A percentile compares a stretch with the other conserved stretches of the same genome.
phyloP scores from a whole-genome alignment of 2,329 filamentous ascomycete species.

The Arthrobotrys musiformis region DNA sequence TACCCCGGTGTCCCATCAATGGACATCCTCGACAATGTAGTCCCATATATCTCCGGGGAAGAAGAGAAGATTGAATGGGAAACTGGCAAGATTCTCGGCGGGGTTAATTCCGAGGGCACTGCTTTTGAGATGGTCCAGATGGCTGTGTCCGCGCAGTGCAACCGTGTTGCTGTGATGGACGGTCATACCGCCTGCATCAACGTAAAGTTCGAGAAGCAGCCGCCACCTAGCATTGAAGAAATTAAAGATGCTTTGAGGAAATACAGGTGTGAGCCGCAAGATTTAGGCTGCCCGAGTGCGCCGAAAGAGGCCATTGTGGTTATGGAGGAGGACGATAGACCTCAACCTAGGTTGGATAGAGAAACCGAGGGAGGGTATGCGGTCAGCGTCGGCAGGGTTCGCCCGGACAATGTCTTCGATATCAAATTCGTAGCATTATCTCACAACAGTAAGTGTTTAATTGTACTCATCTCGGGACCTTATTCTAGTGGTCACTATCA shows the following conservation, averaged over 20 bases:
- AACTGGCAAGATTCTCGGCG: conserved; percentile 91
- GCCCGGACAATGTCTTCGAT: conserved; percentile 92
- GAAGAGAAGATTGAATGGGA: conserved; percentile 97
- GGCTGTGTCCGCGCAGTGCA: conserved; percentile 86
- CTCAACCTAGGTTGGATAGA: conserved; percentile 89
- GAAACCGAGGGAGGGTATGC: conserved; percentile 87
- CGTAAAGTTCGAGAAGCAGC: conserved; percentile 79
- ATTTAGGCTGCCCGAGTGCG: conserved; percentile 85
- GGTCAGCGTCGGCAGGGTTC: conserved; percentile 86
- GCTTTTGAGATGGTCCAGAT: conserved; percentile 82
- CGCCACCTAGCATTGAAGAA: conserved; percentile 77
- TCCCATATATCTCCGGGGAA: conserved; percentile 91
- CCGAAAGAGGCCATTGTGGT: conserved; percentile 84
- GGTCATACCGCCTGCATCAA: conserved; percentile 96
- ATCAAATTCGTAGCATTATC: conserved; percentile 94
- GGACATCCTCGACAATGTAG: conserved; percentile 96
- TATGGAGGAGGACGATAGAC: conserved; percentile 87
- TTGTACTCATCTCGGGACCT: too few species aligned
- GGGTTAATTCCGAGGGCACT: conserved; percentile 75
- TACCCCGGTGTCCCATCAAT: conserved; percentile 91
- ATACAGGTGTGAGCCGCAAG: conserved; percentile 84
- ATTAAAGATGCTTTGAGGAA: conserved; percentile 81
- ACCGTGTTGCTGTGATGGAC: conserved; percentile 92
- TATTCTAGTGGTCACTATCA: background rate
- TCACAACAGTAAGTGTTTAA: conserved; percentile 72